Conservation (phyloP, 2,329 filamentous ascomycete genomes). For the Phyllosticta ampelicida region DNA sequence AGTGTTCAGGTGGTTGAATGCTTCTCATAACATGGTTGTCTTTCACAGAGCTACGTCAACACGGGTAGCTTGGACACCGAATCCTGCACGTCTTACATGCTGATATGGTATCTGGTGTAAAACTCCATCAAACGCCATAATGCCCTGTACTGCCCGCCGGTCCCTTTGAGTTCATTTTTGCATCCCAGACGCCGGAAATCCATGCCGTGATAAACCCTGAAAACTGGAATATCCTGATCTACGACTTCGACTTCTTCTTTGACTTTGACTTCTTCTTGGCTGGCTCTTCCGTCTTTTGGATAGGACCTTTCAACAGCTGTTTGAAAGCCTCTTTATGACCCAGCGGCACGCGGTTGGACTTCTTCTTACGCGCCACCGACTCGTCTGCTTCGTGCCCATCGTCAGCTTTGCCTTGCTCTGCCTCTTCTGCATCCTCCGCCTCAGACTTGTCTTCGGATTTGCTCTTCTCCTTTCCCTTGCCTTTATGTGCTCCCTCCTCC, state of each 20-base stretch:
- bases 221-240: too few relatives aligned
- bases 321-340: constrained; percentile 11
- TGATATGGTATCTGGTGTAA: too few relatives aligned
- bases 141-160: too few relatives aligned
- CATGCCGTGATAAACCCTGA: too few relatives aligned
- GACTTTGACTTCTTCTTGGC: not conserved
- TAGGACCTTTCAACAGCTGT: constrained; percentile 10
- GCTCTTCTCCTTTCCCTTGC: not conserved
- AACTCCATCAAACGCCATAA: too few relatives aligned
- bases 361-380: not conserved
- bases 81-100: too few relatives aligned
- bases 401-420: not conserved
- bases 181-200: too few relatives aligned
- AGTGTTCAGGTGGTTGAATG: too few relatives aligned
- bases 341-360: constrained; percentile 8
- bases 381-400: not conserved
- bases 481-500: constrained; percentile 1
- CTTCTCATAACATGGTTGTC: too few relatives aligned
- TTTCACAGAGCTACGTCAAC: too few relatives aligned
- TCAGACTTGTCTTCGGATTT: not conserved
- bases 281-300: constrained; percentile 4
- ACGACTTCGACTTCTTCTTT: constrained; percentile 4
- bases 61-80: too few relatives aligned
- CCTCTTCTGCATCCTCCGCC: not conserved
- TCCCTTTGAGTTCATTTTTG: too few relatives aligned